Evolutionary conservation across 2,329 filamentous ascomycete genomes (phyloP).

Genomic region (Xylaria sp.): DNA sequence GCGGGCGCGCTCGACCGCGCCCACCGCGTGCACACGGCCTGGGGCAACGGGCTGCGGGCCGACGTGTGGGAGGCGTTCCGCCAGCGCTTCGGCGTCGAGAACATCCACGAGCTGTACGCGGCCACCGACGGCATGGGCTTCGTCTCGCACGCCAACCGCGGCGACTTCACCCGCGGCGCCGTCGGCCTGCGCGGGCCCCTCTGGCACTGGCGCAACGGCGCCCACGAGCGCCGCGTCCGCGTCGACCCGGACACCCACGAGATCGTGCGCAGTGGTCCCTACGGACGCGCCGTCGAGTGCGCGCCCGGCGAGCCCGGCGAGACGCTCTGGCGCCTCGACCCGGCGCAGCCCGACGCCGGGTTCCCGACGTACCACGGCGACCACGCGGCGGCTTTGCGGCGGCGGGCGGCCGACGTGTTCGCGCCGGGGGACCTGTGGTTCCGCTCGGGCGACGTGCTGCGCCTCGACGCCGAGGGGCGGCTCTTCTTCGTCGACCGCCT

Average conservation of each 20-base stretch:
- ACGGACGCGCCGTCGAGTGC: slow-evolving; percentile 67
- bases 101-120: slow-evolving; percentile 74
- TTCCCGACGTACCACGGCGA: slow-evolving; percentile 62
- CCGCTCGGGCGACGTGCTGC: slow-evolving; percentile 67
- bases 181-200: slow-evolving; percentile 72
- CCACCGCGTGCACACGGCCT: slow-evolving; percentile 61
- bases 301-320: slow-evolving; percentile 67
- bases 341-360: slow-evolving; percentile 58
- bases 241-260: slow-evolving; percentile 70
- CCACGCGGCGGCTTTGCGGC: slow-evolving; percentile 64
- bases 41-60: slow-evolving; percentile 67
- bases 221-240: slow-evolving; percentile 65
- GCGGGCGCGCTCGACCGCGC: slow-evolving; percentile 58
- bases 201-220: slow-evolving; percentile 53
- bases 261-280: slow-evolving; percentile 64
- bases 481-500: slow-evolving; percentile 71
- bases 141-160: slow-evolving; percentile 59
- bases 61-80: slow-evolving; percentile 69
- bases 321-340: slow-evolving; percentile 63
- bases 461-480: slow-evolving; percentile 61
- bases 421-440: slow-evolving; percentile 69
- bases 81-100: slow-evolving; percentile 62
- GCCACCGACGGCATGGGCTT: slow-evolving; percentile 71
- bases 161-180: slow-evolving; percentile 62
- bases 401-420: slow-evolving; percentile 65